Conservation (phyloP, 192 early-diverging fungal species). For the Phycomyces nitens region DNA sequence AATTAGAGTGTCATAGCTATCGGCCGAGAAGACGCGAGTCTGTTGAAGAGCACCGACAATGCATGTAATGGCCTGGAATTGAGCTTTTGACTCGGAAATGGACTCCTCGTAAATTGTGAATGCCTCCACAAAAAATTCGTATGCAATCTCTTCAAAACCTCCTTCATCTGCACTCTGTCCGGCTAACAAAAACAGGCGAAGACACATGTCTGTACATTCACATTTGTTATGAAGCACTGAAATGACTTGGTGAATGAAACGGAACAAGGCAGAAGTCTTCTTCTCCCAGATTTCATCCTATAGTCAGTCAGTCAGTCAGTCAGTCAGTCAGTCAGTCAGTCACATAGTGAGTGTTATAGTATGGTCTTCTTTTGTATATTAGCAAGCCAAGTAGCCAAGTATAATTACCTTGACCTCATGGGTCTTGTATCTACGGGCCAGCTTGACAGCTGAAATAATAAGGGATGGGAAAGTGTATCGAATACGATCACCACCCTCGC, state of each 20-base stretch:
- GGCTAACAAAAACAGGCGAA: conserved; percentile 83
- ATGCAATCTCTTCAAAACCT: conserved; percentile 89
- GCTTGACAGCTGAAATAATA: conserved; percentile 61
- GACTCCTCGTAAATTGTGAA: conserved; percentile 97
- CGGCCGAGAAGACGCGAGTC: conserved; percentile 76
- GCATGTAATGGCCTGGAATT: conserved; percentile 84
- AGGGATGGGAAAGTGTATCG: conserved; percentile 91
- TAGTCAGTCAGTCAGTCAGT: too few relatives aligned
- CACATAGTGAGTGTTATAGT: too few relatives aligned
- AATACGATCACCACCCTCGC: conserved; percentile 88
- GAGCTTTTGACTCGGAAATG: conserved; percentile 87
- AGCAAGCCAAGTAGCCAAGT: too few relatives aligned
- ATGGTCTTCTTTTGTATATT: too few relatives aligned
- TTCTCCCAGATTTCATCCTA: conserved; percentile 61
- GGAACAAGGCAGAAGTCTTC: conserved; percentile 72
- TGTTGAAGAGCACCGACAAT: conserved; percentile 85
- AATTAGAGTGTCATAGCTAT: conserved; percentile 94
- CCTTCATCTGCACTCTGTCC: conserved; percentile 84
- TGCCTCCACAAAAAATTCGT: conserved; percentile 97
- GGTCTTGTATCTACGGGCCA: conserved; percentile 56
- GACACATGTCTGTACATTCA: conserved; percentile 53
- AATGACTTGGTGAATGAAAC: conserved; percentile 87
- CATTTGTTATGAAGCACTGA: conserved; percentile 66
- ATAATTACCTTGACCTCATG: conserved; percentile 38
- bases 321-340: too few relatives aligned